phyloP scores from a whole-genome alignment of 1,284 basidiomycete species.

The Pseudozyma thailandica region DNA sequence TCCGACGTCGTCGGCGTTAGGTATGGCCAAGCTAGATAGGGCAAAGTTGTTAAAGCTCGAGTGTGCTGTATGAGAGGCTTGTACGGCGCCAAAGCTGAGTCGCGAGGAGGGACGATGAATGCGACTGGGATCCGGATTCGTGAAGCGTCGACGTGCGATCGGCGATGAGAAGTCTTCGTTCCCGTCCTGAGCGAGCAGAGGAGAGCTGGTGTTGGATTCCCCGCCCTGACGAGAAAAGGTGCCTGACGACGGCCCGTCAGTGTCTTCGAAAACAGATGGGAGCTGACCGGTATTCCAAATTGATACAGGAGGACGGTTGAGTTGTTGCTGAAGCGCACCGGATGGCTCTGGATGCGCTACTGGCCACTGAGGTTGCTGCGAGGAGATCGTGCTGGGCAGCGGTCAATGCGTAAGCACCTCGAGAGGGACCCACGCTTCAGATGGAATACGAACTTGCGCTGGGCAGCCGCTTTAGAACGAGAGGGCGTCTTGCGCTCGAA shows the following conservation, averaged over 20 bases:
- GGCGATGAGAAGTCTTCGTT: conserved; percentile 16
- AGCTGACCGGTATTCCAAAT: conserved; percentile 26
- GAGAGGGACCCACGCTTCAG: conserved; percentile 27
- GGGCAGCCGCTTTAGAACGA: too few species aligned
- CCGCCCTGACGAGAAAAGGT: conserved; percentile 21
- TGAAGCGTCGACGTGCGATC: conserved; percentile 33
- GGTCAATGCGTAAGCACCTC: conserved; percentile 18
- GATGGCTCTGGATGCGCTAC: conserved; percentile 24
- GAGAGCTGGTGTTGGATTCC: conserved; percentile 24
- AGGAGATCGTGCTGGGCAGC: conserved; percentile 39
- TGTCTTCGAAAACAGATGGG: conserved; percentile 36
- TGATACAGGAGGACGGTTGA: conserved; percentile 1
- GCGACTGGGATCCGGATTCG: conserved; percentile 24
- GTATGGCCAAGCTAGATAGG: conserved; percentile 5
- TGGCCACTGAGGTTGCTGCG: conserved; percentile 36
- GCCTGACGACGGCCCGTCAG: conserved; percentile 13
- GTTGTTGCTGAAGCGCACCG: conserved; percentile 9
- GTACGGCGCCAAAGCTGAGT: conserved; percentile 33
- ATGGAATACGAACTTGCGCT: neutral
- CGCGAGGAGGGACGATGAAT: conserved; percentile 18
- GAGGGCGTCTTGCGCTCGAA: too few species aligned
- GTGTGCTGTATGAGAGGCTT: conserved; percentile 9
- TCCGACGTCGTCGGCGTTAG: conserved; percentile 18
- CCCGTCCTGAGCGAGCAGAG: conserved; percentile 12
- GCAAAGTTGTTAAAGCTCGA: conserved; percentile 21